Base-by-base conservation (phyloP, 805 yeast genomes). In the Monosporozyma solicola region DNA sequence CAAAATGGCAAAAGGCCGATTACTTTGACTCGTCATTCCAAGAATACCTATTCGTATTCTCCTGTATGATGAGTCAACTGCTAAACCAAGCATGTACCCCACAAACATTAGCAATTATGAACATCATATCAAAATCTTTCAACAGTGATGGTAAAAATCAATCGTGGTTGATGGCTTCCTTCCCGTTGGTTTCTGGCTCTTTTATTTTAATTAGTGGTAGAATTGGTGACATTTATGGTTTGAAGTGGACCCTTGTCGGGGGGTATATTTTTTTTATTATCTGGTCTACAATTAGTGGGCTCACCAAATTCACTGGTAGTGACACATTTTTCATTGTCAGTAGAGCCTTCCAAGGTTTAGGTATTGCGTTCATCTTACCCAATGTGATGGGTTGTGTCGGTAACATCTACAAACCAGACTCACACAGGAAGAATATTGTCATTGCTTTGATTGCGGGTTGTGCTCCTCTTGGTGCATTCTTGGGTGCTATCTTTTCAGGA, bases 161-260 rank as follows among this genome's bases (percentile, higher is more conserved):
- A 53, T 59, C 76, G 16, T 84, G 95, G 94, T 80, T 81, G 62
- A 75, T 82, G 74, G 89, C 90, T 1, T 78, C 87, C 0, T 84
- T 80, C 62, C 82, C 88, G 0, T 67, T 86, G 52, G 80, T 88
- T 0, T 79, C 84, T 5, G 92, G 92, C 11, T 83, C 92, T 0
- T 80, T 85, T 56, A 85, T 86, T 50, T 65, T 86, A 39, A 71
- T 82, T 4, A 77, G 85, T 39, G 94, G 94, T 8, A 74, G 83
- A 49, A 61, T 84, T 47, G 94, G 95, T 35, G 95, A 86, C 61
- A 70, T 85, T 11, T 80, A 79, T 58, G 94, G 94, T 0, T 71
- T 83, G 51, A 82, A 80, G 54, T 69, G 64, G 43, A 66, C 80
- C n/a, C 72, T 83, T 51, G 44, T 80, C 0, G 59, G 72, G 4